Conservation (phyloP, 2,329 filamentous ascomycete genomes). For the Chrysosporium queenslandicum region DNA sequence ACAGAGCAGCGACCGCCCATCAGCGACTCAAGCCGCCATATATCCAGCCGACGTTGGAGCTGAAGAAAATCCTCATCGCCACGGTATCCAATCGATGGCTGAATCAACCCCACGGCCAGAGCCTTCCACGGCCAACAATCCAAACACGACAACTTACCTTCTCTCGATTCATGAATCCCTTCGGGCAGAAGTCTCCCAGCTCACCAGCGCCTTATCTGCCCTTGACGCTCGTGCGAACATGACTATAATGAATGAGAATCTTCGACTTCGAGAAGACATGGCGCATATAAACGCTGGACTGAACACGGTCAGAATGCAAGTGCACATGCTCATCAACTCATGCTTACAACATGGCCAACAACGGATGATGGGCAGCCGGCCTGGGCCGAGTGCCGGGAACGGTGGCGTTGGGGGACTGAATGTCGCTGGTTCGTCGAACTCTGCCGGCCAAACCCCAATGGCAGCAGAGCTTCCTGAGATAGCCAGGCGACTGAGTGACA, state of each 20-base stretch:
- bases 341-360: constrained; percentile 40
- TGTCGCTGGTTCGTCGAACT: constrained; percentile 11
- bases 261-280: constrained; percentile 53
- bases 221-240: constrained; percentile 52
- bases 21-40: constrained; percentile 14
- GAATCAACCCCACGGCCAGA: constrained; percentile 13
- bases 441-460: constrained; percentile 21
- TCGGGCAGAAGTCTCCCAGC: constrained; percentile 48
- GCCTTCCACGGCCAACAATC: constrained; percentile 25
- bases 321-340: constrained; percentile 53
- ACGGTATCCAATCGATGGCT: constrained; percentile 15
- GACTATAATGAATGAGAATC: constrained; percentile 53
- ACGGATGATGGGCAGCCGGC: constrained; percentile 14
- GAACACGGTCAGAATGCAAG: constrained; percentile 49
- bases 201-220: constrained; percentile 47
- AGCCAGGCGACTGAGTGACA: constrained; percentile 32
- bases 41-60: constrained; percentile 7
- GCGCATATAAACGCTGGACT: constrained; percentile 52
- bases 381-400: constrained; percentile 4
- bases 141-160: constrained; percentile 46
- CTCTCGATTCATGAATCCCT: constrained; percentile 52
- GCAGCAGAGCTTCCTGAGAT: constrained; percentile 12
- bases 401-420: constrained; percentile 11
- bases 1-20: constrained; percentile 24
- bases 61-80: background rate